Percentiles rank a stretch among this genome's conserved stretches.
These are phyloP conservation scores for Chaetomiaceae sp. DNA, from an alignment of 2,329 filamentous ascomycete species.

Conservation along the genomic window DNA sequence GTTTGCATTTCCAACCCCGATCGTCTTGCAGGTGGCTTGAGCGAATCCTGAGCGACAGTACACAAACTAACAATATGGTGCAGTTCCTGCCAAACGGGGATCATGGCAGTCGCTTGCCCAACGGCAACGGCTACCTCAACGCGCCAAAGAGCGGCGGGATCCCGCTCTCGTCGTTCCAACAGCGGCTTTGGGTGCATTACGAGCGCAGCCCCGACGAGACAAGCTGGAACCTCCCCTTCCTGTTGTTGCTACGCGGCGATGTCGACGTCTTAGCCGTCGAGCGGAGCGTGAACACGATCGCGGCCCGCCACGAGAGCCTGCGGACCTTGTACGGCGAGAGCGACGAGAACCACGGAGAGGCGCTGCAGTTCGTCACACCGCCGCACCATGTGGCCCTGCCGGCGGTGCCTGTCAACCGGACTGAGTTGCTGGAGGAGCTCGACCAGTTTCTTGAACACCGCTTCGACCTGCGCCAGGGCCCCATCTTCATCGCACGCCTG, in stretches of 20 bases:
- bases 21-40: too few species aligned
- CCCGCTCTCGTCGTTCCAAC: neutral
- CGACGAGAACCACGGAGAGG: neutral
- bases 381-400: neutral
- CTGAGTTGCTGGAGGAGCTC: neutral
- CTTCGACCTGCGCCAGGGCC: conserved; percentile 8
- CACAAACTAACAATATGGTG: too few species aligned
- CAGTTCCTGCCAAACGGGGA: too few species aligned
- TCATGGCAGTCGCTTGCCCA: neutral
- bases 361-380: conserved; percentile 3
- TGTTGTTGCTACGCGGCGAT: neutral
- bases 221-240: conserved; percentile 7
- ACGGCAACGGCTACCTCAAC: neutral
- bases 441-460: conserved; percentile 1
- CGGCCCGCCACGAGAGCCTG: conserved; percentile 5
- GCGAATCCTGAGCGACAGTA: too few species aligned
- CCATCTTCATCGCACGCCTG: conserved; percentile 2
- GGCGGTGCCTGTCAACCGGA: neutral
- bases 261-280: neutral
- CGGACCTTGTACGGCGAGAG: conserved; percentile 1
- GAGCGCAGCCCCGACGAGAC: conserved; percentile 1
- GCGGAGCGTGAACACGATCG: conserved; percentile 1
- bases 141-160: neutral
- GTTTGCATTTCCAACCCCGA: too few species aligned
- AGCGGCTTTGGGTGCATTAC: neutral